phyloP scores from a whole-genome alignment of 495 filamentous ascomycete genomes.

The Xylaria scruposa region DNA sequence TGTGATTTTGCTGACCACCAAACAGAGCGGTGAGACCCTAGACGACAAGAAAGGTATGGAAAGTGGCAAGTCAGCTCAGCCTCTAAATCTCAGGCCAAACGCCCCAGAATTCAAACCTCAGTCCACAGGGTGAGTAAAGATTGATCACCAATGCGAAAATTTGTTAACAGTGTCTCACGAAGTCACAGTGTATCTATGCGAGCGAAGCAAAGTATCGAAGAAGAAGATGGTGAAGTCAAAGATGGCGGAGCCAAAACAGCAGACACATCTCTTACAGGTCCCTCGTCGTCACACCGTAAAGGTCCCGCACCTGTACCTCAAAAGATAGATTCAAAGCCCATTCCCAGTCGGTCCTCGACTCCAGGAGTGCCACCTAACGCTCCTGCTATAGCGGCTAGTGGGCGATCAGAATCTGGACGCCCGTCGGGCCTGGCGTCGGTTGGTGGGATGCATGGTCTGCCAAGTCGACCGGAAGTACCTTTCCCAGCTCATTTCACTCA shows the following conservation, averaged over 20 bases:
- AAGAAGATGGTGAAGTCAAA: constrained; percentile 82
- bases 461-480: constrained; percentile 53
- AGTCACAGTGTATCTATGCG: constrained; percentile 44
- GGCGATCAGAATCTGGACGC: constrained; percentile 43
- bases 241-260: constrained; percentile 55
- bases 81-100: constrained; percentile 45
- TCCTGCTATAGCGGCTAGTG: constrained; percentile 27
- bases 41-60: constrained; percentile 45
- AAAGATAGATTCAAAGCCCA: constrained; percentile 33
- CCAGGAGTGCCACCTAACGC: constrained; percentile 31
- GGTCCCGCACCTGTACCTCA: constrained; percentile 24
- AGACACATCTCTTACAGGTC: constrained; percentile 22
- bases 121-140: constrained; percentile 34
- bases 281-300: constrained; percentile 26
- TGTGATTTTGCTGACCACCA: constrained; percentile 32
- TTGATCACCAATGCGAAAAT: not conserved
- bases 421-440: constrained; percentile 46
- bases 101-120: constrained; percentile 56
- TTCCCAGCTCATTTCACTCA: constrained; percentile 46
- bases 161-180: constrained; percentile 29
- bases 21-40: constrained; percentile 45
- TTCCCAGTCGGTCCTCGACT: constrained; percentile 38
- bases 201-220: constrained; percentile 57
- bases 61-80: constrained; percentile 29
- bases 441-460: constrained; percentile 49